phyloP scores from a whole-genome alignment of 2,329 filamentous ascomycete genomes.

The Pestalotiopsis sp. region DNA sequence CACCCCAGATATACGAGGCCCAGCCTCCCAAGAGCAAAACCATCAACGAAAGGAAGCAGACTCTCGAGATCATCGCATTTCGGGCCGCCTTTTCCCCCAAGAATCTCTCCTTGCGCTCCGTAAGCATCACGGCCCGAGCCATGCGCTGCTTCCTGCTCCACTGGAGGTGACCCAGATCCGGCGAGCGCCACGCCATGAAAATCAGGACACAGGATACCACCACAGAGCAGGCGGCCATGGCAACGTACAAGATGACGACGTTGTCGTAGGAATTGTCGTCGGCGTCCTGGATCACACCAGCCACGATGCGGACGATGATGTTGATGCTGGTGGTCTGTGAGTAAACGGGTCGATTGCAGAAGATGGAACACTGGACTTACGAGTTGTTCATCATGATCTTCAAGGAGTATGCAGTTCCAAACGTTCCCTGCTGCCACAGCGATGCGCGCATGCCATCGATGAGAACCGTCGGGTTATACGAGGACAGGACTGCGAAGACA shows the following conservation, averaged over 20 bases:
- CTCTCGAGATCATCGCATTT: slow-evolving; percentile 44
- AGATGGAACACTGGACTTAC: slow-evolving; percentile 30
- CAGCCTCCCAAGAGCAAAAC: slow-evolving; percentile 54
- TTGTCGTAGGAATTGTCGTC: slow-evolving; percentile 58
- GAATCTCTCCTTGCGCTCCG: slow-evolving; percentile 43
- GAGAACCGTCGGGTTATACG: slow-evolving; percentile 59
- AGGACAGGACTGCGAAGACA: slow-evolving; percentile 58
- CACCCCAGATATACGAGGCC: slow-evolving; percentile 63
- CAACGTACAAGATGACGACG: slow-evolving; percentile 58
- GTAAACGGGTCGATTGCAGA: background rate
- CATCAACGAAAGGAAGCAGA: slow-evolving; percentile 45
- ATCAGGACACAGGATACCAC: slow-evolving; percentile 46
- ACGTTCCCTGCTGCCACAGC: slow-evolving; percentile 62
- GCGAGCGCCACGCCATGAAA: slow-evolving; percentile 36
- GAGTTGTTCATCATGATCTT: slow-evolving; percentile 66
- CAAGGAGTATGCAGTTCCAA: slow-evolving; percentile 61
- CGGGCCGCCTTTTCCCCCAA: slow-evolving; percentile 36
- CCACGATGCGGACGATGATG: slow-evolving; percentile 60
- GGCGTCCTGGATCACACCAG: slow-evolving; percentile 60
- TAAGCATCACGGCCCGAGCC: slow-evolving; percentile 44
- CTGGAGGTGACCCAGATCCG: slow-evolving; percentile 53
- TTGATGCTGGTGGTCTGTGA: slow-evolving; percentile 48
- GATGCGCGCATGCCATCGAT: slow-evolving; percentile 64
- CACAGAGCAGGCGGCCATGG: slow-evolving; percentile 52
- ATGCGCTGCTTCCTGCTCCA: slow-evolving; percentile 60